Evolutionary conservation across 2,329 filamentous ascomycete species (phyloP).

Genomic region (Pseudomassariella vexata): DNA sequence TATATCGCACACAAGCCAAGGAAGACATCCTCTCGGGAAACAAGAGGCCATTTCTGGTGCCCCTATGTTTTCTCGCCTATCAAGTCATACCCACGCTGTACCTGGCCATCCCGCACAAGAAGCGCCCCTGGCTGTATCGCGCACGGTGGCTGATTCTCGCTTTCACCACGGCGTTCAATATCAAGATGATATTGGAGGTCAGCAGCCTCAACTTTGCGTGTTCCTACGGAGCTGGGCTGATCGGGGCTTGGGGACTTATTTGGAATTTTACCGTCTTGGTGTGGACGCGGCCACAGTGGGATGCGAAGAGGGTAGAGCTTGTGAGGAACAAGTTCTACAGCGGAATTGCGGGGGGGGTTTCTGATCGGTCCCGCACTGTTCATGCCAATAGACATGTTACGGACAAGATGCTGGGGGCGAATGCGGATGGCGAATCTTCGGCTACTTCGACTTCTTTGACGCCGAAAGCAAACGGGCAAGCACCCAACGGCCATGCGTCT

Average conservation of each 20-base stretch:
- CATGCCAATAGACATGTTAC: no score
- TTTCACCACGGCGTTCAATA: conserved; percentile 36
- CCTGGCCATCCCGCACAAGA: conserved; percentile 48
- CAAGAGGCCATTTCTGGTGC: conserved; percentile 44
- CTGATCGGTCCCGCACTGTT: no score
- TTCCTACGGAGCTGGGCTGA: conserved; percentile 45
- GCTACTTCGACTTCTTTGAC: no score
- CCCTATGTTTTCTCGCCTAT: conserved; percentile 41
- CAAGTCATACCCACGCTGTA: conserved; percentile 48
- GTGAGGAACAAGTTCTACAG: conserved; percentile 22
- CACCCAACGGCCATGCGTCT: not conserved
- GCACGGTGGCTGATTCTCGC: conserved; percentile 44
- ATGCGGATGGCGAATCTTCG: no score
- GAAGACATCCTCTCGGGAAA: conserved; percentile 29
- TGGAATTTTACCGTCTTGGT: conserved; percentile 44
- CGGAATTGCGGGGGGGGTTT: no score
- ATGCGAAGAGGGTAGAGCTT: conserved; percentile 44
- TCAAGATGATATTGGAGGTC: conserved; percentile 31
- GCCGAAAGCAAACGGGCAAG: not conserved
- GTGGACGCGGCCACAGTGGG: conserved; percentile 50
- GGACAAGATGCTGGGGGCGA: no score
- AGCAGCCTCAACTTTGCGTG: conserved; percentile 46
- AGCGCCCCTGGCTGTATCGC: conserved; percentile 42
- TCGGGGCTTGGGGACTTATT: conserved; percentile 44
- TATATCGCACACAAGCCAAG: conserved; percentile 20